Percentiles rank a stretch among this genome's conserved stretches.
Evolutionary conservation across 805 yeast species (phyloP).

Genomic region (Metschnikowia baotianmanensis): DNA sequence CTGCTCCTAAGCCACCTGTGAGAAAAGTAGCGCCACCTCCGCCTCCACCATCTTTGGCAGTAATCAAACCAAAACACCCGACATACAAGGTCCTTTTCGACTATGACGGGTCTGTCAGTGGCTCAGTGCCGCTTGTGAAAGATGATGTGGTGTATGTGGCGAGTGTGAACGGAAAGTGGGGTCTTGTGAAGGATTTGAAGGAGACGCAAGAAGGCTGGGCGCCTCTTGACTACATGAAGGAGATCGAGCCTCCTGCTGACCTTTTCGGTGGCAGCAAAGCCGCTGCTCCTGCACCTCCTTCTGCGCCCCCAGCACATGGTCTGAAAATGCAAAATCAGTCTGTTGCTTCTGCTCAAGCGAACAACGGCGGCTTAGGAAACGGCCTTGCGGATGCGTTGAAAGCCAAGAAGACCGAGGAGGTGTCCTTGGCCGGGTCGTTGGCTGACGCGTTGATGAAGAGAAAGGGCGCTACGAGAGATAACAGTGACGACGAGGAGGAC

Average conservation of each 20-base stretch:
- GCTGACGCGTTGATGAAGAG: constrained; percentile 85
- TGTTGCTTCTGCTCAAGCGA: constrained; percentile 14
- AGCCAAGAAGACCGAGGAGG: constrained; percentile 61
- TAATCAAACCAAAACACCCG: constrained; percentile 63
- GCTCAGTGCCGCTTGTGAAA: constrained; percentile 73
- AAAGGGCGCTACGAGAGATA: constrained; percentile 60
- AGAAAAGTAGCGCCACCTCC: constrained; percentile 38
- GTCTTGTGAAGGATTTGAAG: constrained; percentile 75
- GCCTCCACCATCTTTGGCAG: constrained; percentile 60
- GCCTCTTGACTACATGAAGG: constrained; percentile 85
- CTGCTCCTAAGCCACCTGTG: constrained; percentile 64
- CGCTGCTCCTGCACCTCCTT: constrained; percentile 40
- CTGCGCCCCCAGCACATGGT: constrained; percentile 12
- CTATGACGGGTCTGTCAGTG: constrained; percentile 80
- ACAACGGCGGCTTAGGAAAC: constrained; percentile 38
- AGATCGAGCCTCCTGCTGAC: constrained; percentile 48
- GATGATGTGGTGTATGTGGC: constrained; percentile 74
- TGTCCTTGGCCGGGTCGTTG: constrained; percentile 72
- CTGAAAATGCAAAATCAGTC: constrained; percentile 19
- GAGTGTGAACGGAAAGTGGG: constrained; percentile 89
- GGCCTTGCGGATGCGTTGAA: constrained; percentile 69
- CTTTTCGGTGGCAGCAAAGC: constrained; percentile 23
- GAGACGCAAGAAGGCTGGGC: constrained; percentile 93
- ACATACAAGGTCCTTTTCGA: constrained; percentile 84
- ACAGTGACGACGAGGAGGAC: constrained; percentile 68